Base-by-base conservation (phyloP, 257 asterid species). In the Capsicum rhomboideum region DNA sequence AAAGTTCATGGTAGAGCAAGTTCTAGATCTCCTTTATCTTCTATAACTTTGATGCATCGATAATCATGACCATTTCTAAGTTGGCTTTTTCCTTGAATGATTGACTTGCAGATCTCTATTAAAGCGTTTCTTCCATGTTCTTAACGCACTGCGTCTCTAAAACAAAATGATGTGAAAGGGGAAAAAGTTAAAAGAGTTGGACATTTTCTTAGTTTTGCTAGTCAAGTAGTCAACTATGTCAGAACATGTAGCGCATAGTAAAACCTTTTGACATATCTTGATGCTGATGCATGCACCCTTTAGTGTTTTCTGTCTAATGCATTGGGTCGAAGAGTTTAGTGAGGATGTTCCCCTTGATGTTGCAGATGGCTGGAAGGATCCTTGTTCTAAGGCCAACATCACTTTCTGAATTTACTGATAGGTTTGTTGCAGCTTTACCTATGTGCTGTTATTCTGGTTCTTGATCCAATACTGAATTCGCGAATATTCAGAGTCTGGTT, bases 321-420 rank as follows among this genome's bases (percentile, higher is more conserved):
- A 17, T 67, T 34, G 49, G 75, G 5, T 78, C 34, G 59, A 46
- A 40, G 44, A 23, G 72, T 42, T 37, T 42, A 71, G 64, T 54
- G 59, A 55, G 34, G 20, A 64, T 53, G 14, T 59, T 83, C 37
- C 54, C 55, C 49, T 77, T 68, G 82, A 75, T 52, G 66, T 88
- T 85, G 79, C 94, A 94, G 98, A 93, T 94, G 98, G 96, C 98
- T 75, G 98, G 98, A 82, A 88, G 97, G 88, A 89, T 94, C 85
- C 84, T 94, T 82, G 97, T 94, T 84, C 84, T 92, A 90, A 94
- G 87, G 79, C 98, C 98, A 23, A 82, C 94, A 67, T 90, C 97
- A 77, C 90, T 93, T 63, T 86, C 92, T 80, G 98, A 94, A 87
- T 92, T 94, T 83, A 88, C 97, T 42, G 95, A 92, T 40, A 92